phyloP scores from a whole-genome alignment of 1,284 basidiomycete genomes.

The Cutaneotrichosporon curvatum region DNA sequence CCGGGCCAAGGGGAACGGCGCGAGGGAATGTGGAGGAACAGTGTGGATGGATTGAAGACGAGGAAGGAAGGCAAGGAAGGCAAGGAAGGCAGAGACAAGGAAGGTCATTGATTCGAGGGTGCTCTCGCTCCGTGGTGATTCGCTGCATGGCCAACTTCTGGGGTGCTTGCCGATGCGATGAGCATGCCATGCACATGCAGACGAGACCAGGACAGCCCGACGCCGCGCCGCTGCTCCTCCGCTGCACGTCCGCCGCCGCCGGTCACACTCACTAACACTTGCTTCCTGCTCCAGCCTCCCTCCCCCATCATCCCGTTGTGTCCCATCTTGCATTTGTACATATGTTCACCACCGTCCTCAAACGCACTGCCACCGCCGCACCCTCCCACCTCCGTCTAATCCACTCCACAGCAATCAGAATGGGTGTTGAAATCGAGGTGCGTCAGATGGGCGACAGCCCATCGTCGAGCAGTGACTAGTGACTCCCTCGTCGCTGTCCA shows the following conservation, averaged over 20 bases:
- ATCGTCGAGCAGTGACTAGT: no score
- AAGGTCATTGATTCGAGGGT: neutral
- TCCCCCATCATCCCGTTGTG: no score
- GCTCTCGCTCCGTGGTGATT: neutral
- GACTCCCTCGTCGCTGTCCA: neutral
- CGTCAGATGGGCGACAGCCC: no score
- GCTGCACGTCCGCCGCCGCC: neutral
- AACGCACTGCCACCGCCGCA: slow-evolving; percentile 1
- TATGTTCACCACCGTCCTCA: slow-evolving; percentile 15
- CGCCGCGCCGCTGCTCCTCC: neutral
- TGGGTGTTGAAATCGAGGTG: slow-evolving; percentile 46
- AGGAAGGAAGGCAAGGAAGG: no score
- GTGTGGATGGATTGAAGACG: neutral
- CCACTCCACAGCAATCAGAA: slow-evolving; percentile 39
- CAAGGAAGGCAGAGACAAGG: no score
- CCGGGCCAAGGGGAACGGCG: no score
- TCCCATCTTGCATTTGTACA: neutral
- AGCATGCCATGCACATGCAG: no score
- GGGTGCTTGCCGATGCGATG: no score
- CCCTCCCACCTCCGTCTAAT: slow-evolving; percentile 25
- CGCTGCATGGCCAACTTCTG: neutral
- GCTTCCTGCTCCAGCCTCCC: no score
- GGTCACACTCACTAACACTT: no score
- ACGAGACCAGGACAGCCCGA: neutral
- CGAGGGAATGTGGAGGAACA: neutral